These are phyloP conservation scores for Exophiala alcalophila DNA, from an alignment of 2,329 filamentous ascomycete species.

Conservation along the genomic window DNA sequence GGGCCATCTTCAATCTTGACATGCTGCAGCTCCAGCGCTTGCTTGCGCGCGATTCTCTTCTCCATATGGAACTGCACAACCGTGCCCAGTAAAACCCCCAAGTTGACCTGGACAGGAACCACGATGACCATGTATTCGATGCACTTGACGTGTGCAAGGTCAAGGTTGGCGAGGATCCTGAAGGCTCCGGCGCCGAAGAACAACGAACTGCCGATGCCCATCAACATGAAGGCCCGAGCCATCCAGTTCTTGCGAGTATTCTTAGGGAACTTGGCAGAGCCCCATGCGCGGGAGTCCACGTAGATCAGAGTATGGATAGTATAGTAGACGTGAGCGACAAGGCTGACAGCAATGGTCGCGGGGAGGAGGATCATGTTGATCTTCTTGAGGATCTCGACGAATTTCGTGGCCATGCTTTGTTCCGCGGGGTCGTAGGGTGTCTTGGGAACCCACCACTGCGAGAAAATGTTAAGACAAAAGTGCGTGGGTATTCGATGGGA, in stretches of 20 bases:
- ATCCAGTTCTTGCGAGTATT: slow-evolving; percentile 30
- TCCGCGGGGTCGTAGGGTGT: slow-evolving; percentile 14
- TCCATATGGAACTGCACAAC: slow-evolving; percentile 28
- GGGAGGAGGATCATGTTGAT: slow-evolving; percentile 29
- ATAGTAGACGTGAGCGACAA: slow-evolving; percentile 25
- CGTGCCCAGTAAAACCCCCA: slow-evolving; percentile 26
- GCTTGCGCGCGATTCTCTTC: slow-evolving; percentile 23
- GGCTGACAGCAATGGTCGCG: slow-evolving; percentile 18
- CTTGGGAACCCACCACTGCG: slow-evolving; percentile 30
- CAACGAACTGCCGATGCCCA: slow-evolving; percentile 22
- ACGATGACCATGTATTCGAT: slow-evolving; percentile 28
- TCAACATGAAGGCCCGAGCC: slow-evolving; percentile 24
- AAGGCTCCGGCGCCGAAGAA: slow-evolving; percentile 24
- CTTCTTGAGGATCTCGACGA: slow-evolving; percentile 22
- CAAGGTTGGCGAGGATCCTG: slow-evolving; percentile 24
- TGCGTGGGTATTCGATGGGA: not conserved
- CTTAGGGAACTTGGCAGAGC: slow-evolving; percentile 16
- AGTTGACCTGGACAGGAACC: slow-evolving; percentile 28
- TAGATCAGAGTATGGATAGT: slow-evolving; percentile 24
- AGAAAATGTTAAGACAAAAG: not conserved
- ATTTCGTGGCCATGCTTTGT: slow-evolving; percentile 10
- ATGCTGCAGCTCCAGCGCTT: slow-evolving; percentile 9
- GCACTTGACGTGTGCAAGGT: slow-evolving; percentile 28
- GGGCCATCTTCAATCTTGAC: slow-evolving; percentile 11
- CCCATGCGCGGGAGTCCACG: slow-evolving; percentile 25